These are phyloP conservation scores for Fusarium sp. DNA, from an alignment of 2,329 filamentous ascomycete species.

Conservation along the genomic window DNA sequence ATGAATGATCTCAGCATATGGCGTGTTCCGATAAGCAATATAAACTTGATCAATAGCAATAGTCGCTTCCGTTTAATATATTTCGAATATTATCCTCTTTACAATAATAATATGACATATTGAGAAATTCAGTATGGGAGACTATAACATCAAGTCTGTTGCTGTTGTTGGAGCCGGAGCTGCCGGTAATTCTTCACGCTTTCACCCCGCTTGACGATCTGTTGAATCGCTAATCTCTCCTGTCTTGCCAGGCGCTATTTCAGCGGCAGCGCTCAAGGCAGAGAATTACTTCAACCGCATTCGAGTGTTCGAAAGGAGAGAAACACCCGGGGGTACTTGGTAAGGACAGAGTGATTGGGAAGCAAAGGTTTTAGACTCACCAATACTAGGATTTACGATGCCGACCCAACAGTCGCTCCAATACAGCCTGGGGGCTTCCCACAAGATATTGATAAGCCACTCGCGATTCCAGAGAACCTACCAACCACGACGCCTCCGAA, in stretches of 20 bases:
- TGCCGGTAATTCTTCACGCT: slow-evolving; percentile 9
- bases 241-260: slow-evolving; percentile 53
- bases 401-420: slow-evolving; percentile 46
- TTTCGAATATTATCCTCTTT: fast-evolving
- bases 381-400: slow-evolving; percentile 60
- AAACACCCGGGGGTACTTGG: slow-evolving; percentile 58
- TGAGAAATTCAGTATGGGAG: neutral
- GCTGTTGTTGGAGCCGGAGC: slow-evolving; percentile 38
- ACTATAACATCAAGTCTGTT: slow-evolving; percentile 26
- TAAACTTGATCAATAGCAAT: fast-evolving
- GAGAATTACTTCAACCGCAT: slow-evolving; percentile 56
- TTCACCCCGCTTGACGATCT: fast-evolving
- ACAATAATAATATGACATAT: neutral
- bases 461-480: slow-evolving; percentile 55
- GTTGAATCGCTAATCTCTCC: neutral
- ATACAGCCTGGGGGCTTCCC: slow-evolving; percentile 57
- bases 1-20: neutral
- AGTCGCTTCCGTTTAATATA: fast-evolving
- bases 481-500: slow-evolving; percentile 53
- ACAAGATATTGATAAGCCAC: slow-evolving; percentile 55
- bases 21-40: neutral
- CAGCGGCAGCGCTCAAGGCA: slow-evolving; percentile 57
- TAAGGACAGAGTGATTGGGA: slow-evolving; percentile 22
- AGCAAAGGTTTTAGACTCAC: neutral
- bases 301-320: slow-evolving; percentile 55